These are phyloP conservation scores for Aspergillus sclerotiicarbonarius DNA, from an alignment of 495 filamentous ascomycete genomes.

Conservation along the genomic window DNA sequence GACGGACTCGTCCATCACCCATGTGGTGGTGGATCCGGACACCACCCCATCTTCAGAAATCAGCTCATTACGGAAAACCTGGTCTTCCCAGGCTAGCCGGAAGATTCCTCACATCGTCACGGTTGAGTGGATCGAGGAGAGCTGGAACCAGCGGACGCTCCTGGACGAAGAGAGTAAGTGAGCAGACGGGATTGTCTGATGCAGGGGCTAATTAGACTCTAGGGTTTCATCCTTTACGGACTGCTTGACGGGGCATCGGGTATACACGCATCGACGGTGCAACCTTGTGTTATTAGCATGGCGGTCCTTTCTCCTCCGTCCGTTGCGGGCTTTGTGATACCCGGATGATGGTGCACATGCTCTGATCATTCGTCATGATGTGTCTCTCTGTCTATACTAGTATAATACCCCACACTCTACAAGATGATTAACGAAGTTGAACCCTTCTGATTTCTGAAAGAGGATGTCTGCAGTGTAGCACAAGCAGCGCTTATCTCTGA, in stretches of 20 bases:
- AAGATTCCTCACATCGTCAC: constrained; percentile 70
- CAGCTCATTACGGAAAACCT: constrained; percentile 25
- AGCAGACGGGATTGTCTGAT: not conserved
- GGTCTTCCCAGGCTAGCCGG: constrained; percentile 27
- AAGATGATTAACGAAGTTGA: too few relatives aligned
- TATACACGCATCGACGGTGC: not conserved
- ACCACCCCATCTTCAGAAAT: constrained; percentile 18
- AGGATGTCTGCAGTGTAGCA: not conserved
- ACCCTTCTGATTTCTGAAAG: too few relatives aligned
- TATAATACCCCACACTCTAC: too few relatives aligned
- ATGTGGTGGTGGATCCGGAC: constrained; percentile 33
- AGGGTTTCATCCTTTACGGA: not conserved
- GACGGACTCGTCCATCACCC: constrained; percentile 26
- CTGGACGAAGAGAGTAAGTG: constrained; percentile 71
- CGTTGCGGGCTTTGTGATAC: not conserved
- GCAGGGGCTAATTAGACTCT: not conserved
- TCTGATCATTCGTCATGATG: too few relatives aligned
- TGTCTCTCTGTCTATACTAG: too few relatives aligned
- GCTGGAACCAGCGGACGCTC: constrained; percentile 74
- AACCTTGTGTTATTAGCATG: not conserved
- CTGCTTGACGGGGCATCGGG: not conserved
- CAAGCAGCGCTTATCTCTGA: not conserved
- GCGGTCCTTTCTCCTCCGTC: not conserved
- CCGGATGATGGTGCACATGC: not conserved
- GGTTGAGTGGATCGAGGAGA: constrained; percentile 70